Conservation (phyloP, 805 yeast species). For the Candida adriatica region DNA sequence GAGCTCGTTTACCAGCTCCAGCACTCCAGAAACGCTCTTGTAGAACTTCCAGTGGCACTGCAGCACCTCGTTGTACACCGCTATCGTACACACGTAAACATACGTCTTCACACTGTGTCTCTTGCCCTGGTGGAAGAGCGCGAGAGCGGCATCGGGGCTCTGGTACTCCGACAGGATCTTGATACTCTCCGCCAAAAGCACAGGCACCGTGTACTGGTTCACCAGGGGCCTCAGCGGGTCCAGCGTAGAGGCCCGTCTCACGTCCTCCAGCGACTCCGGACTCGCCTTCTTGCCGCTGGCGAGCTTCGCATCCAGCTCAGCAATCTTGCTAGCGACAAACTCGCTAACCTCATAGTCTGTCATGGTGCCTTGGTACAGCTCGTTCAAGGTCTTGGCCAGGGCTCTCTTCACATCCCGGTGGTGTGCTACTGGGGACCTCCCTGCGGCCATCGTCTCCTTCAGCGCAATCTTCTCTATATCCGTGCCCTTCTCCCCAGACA, state of each 20-base stretch:
- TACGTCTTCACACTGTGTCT: slow-evolving; percentile 27
- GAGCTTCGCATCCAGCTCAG: slow-evolving; percentile 2
- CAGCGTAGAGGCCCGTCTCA: slow-evolving; percentile 1
- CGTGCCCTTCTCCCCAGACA: background rate
- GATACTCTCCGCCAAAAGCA: slow-evolving; percentile 8
- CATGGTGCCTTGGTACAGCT: background rate
- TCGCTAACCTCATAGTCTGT: slow-evolving; percentile 7
- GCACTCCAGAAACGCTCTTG: slow-evolving; percentile 30
- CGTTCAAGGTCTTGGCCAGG: slow-evolving; percentile 3
- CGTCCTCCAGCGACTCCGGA: slow-evolving; percentile 1
- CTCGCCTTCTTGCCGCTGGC: slow-evolving; percentile 1
- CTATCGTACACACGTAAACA: slow-evolving; percentile 31
- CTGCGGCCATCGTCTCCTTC: background rate
- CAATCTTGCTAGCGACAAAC: slow-evolving; percentile 4
- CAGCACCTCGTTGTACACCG: slow-evolving; percentile 31
- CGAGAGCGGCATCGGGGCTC: slow-evolving; percentile 23
- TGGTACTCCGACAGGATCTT: slow-evolving; percentile 7
- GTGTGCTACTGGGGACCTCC: too few relatives aligned
- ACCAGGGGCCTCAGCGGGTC: slow-evolving; percentile 8
- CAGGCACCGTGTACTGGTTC: slow-evolving; percentile 14
- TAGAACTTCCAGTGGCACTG: slow-evolving; percentile 32
- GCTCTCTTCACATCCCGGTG: slow-evolving; percentile 3
- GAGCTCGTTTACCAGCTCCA: slow-evolving; percentile 31
- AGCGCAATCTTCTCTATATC: background rate
- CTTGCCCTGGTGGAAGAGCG: slow-evolving; percentile 30